A percentile compares a stretch with the other conserved stretches of the same genome.
phyloP scores from a whole-genome alignment of 352 stramenopile species.

The Globisporangium polare region DNA sequence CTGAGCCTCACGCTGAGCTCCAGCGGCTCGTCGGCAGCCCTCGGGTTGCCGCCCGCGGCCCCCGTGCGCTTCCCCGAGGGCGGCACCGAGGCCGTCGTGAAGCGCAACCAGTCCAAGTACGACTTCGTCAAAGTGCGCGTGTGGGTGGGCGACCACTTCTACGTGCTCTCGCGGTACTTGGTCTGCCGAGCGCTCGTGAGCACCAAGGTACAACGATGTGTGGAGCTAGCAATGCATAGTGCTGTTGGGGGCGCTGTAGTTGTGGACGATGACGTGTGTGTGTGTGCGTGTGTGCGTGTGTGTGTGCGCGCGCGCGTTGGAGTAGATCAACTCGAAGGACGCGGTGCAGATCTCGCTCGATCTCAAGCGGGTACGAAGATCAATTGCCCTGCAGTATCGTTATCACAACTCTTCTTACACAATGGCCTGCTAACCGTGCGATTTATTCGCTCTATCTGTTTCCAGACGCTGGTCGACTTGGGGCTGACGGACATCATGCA shows the following conservation, averaged over 20 bases:
- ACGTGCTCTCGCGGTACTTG: conserved; percentile 85
- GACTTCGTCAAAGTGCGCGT: conserved; percentile 89
- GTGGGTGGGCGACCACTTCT: conserved; percentile 88
- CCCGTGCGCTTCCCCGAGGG: conserved; percentile 15
- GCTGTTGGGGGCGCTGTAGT: not conserved
- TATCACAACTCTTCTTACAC: not conserved
- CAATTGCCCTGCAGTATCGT: not conserved
- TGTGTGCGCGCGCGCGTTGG: not conserved
- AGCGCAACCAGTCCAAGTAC: conserved; percentile 88
- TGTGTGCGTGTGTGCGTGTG: not conserved
- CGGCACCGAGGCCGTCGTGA: conserved; percentile 44
- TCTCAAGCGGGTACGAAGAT: conserved; percentile 64
- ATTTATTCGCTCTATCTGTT: not conserved
- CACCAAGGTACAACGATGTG: conserved; percentile 48
- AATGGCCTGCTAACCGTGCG: not conserved
- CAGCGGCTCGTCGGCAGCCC: not conserved
- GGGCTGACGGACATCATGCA: conserved; percentile 83
- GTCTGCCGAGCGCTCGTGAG: conserved; percentile 81
- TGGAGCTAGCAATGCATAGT: not conserved
- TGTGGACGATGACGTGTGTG: not conserved
- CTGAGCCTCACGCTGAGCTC: conserved; percentile 5
- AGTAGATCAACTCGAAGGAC: conserved; percentile 82
- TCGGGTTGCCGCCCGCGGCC: conserved; percentile 5
- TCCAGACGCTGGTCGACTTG: conserved; percentile 80
- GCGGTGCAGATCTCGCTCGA: conserved; percentile 87